Base-by-base conservation (phyloP, 208 protist species). In the Leishmania major region DNA sequence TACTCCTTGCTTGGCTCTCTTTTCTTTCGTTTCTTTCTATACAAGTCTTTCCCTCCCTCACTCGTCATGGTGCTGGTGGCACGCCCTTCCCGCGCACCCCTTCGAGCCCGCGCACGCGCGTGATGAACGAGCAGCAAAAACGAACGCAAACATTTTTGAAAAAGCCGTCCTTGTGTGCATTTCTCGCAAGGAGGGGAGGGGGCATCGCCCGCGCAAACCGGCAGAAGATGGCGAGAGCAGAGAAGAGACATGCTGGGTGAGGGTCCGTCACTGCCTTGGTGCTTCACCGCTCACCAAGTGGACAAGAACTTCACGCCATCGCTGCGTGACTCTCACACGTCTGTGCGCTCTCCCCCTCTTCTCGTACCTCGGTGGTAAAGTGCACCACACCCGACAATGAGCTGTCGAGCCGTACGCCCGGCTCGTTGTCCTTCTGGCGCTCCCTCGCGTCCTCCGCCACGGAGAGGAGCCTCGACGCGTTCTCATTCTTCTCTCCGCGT, bases 1-100 rank as follows among this genome's bases (percentile, higher is more conserved):
- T 60, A 74, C 7, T 31, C 6, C 43, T 17, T 64, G 10, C 64
- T 45, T 35, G 17, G 69, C 17, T 28, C 19, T 19, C 49, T 51
- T 43, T 64, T 73, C 25, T 84, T 57, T 79, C 28, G 10, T 35
- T 70, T 76, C 8, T 60, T 75, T 70, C 59, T 64, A 28, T 64
- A 17, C 28, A 31, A 64, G 28, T 28, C 59, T 64, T 10, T 64
- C 10, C 13, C 59, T 62, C 53, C 22, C 55, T 59, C 28, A 13
- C 59, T 64, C 28, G 59, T 31, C n/a, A 10, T 64, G 22, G 59
- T 64, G 28, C 3, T 11, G 22, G 25, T 85, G 22, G 55, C 28
- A 77, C 35, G 77, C 60, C 47, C 75, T 85, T 40, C 66, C 79
- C 64, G 47, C 70, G 17, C 53, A 10, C 51, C 4, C 51, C 7